Conservation (phyloP, 306 rosid species). For the Prunus fruticosa region DNA sequence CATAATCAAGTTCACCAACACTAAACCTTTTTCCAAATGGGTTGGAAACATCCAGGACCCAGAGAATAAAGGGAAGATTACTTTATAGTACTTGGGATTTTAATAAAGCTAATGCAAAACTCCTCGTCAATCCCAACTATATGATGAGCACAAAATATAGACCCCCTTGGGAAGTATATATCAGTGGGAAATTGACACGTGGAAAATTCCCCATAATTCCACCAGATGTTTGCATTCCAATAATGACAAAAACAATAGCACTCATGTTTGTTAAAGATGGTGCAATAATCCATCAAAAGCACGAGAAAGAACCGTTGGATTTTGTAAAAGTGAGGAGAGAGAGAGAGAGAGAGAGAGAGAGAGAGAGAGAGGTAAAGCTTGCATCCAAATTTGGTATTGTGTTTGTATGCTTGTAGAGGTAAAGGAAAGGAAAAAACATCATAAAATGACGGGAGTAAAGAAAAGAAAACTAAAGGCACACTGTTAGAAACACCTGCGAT, state of each 20-base stretch:
- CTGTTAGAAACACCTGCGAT: conserved; percentile 6
- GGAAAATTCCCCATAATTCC: conserved; percentile 16
- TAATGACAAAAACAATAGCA: conserved; percentile 31
- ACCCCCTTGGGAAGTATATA: neutral
- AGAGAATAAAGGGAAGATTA: conserved; percentile 52
- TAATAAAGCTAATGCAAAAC: conserved; percentile 22
- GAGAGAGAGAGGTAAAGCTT: conserved; percentile 23
- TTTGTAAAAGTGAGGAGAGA: conserved; percentile 18
- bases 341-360: conserved; percentile 24
- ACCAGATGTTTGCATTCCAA: neutral
- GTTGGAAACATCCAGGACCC: conserved; percentile 77
- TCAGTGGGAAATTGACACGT: conserved; percentile 24
- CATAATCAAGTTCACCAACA: conserved; percentile 27
- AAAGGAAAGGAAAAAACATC: neutral
- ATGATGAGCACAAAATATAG: conserved; percentile 14
- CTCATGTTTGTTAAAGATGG: conserved; percentile 51
- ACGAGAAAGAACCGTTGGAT: conserved; percentile 38
- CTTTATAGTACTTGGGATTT: conserved; percentile 28
- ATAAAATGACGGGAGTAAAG: neutral
- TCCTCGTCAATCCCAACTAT: conserved; percentile 27
- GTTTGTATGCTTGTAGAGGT: conserved; percentile 13
- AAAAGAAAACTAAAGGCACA: neutral
- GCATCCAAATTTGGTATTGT: conserved; percentile 26
- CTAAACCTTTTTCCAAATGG: conserved; percentile 47
- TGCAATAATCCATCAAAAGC: conserved; percentile 40